Percentiles rank a stretch among this genome's conserved stretches.
Conservation (phyloP, 2,329 filamentous ascomycete species). For the Exserohilum rostratum region DNA sequence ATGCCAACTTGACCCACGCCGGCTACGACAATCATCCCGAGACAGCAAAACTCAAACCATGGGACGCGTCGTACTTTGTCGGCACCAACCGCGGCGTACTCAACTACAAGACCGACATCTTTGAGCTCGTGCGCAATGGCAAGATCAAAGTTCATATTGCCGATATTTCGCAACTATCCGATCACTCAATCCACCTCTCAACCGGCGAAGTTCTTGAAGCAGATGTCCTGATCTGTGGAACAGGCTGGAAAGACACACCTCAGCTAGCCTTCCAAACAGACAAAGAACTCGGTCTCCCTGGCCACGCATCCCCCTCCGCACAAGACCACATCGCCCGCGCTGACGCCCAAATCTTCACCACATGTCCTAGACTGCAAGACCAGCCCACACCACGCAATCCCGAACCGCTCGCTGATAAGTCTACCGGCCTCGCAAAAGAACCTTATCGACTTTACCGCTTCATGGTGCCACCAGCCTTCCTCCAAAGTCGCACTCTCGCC, state of each 20-base stretch:
- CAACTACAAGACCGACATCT: constrained; percentile 64
- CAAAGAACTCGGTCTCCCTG: constrained; percentile 35
- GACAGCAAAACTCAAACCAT: constrained; percentile 50
- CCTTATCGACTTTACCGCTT: constrained; percentile 55
- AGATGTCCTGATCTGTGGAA: constrained; percentile 61
- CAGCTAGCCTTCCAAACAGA: constrained; percentile 57
- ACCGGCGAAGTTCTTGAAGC: constrained; percentile 53
- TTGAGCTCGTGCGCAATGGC: constrained; percentile 61
- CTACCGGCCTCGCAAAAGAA: constrained; percentile 10
- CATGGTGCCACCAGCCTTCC: constrained; percentile 48
- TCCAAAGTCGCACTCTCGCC: constrained; percentile 45
- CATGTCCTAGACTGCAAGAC: constrained; percentile 59
- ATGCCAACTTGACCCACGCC: constrained; percentile 57
- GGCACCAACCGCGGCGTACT: constrained; percentile 63
- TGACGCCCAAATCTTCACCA: not conserved
- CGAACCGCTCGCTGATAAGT: constrained; percentile 14
- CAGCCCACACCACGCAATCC: constrained; percentile 51
- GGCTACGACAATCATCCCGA: constrained; percentile 53
- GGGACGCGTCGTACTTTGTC: constrained; percentile 57
- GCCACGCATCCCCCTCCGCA: constrained; percentile 48
- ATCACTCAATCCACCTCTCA: constrained; percentile 56
- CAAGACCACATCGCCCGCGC: constrained; percentile 56
- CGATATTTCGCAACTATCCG: constrained; percentile 59
- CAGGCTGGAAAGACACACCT: constrained; percentile 63
- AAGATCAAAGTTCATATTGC: constrained; percentile 62